These are phyloP conservation scores for Pythium plurisporium DNA, from an alignment of 352 stramenopile species.

Conservation along the genomic window DNA sequence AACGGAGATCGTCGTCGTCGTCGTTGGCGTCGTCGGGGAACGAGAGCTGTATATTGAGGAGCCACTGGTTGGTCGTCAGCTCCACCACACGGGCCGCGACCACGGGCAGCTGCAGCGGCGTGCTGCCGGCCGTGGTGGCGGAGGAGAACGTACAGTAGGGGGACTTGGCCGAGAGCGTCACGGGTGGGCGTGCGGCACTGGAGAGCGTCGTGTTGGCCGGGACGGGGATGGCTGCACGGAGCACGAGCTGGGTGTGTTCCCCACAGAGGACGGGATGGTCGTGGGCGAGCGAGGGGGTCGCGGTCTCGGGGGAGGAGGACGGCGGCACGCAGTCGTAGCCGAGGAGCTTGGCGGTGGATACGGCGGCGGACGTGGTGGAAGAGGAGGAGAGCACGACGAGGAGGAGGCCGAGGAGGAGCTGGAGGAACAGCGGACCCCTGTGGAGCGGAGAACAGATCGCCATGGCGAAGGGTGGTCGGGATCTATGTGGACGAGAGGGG, in stretches of 20 bases:
- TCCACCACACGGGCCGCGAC: neutral
- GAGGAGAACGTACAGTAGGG: conserved; percentile 6
- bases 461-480: no score
- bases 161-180: conserved; percentile 8
- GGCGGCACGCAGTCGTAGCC: conserved; percentile 8
- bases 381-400: neutral
- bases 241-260: conserved; percentile 12
- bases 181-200: neutral
- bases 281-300: neutral
- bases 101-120: conserved; percentile 12
- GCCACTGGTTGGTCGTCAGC: conserved; percentile 5
- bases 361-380: neutral
- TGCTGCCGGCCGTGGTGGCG: neutral
- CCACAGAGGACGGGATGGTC: conserved; percentile 14
- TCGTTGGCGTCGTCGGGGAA: conserved; percentile 16
- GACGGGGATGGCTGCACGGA: conserved; percentile 11
- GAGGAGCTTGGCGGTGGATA: conserved; percentile 8
- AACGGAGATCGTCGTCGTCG: conserved; percentile 6
- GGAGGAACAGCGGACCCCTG: no score
- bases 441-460: no score
- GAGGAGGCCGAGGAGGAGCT: neutral
- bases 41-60: conserved; percentile 12
- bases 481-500: no score
- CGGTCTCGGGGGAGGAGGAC: neutral
- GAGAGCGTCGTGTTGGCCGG: conserved; percentile 7